Evolutionary conservation across 106 monocot species (phyloP).

Genomic region (Hemerocallis citrina): DNA sequence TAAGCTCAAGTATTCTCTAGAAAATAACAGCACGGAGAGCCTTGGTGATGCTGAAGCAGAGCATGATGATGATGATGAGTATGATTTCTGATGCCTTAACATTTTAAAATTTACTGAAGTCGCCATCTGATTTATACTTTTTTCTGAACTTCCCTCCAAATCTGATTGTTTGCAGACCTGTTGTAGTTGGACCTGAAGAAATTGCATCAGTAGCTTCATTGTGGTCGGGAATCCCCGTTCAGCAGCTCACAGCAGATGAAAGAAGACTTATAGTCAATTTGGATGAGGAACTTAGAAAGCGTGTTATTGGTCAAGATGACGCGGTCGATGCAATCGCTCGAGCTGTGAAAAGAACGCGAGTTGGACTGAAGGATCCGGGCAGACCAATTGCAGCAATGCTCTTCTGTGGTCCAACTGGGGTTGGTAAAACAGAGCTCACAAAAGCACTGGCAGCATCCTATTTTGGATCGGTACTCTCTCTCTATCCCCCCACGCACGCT

Average conservation of each 20-base stretch:
- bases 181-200: slow-evolving; percentile 57
- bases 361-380: slow-evolving; percentile 64
- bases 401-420: too few relatives aligned
- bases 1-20: slow-evolving; percentile 28
- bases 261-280: slow-evolving; percentile 44
- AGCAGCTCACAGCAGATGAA: slow-evolving; percentile 64
- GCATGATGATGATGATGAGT: slow-evolving; percentile 29
- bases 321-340: slow-evolving; percentile 61
- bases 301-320: slow-evolving; percentile 76
- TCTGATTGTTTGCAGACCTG: slow-evolving; percentile 23
- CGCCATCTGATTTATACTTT: not conserved
- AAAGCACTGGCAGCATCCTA: slow-evolving; percentile 75
- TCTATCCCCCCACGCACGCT: not conserved
- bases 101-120: not conserved
- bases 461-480: slow-evolving; percentile 59
- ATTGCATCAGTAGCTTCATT: slow-evolving; percentile 63
- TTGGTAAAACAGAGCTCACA: too few relatives aligned
- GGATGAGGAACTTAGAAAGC: too few relatives aligned
- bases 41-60: slow-evolving; percentile 8
- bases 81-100: slow-evolving; percentile 4
- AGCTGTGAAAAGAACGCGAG: slow-evolving; percentile 71
- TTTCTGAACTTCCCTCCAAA: not conserved
- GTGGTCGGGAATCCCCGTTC: slow-evolving; percentile 77
- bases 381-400: too few relatives aligned
- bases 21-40: not conserved